These are phyloP conservation scores for Colletotrichum melonis DNA, from an alignment of 2,329 filamentous ascomycete species.

Conservation along the genomic window DNA sequence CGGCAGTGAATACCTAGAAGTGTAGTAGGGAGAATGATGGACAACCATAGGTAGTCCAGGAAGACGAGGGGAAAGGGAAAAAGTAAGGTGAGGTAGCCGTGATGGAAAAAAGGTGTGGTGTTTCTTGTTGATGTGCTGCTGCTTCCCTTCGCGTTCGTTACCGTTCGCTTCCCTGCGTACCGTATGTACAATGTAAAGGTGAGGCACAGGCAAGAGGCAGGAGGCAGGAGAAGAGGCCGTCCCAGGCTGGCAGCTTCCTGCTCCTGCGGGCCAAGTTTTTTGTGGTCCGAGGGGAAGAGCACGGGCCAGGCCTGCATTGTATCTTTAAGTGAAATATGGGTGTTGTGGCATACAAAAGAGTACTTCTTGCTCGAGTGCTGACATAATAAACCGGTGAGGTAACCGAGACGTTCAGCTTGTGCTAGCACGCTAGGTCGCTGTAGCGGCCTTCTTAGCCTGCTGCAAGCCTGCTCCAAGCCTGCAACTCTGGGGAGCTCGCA, in stretches of 20 bases:
- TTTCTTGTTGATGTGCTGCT: constrained; percentile 1
- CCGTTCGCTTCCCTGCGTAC: background rate
- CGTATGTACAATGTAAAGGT: background rate
- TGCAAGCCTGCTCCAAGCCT: background rate
- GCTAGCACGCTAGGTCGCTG: background rate
- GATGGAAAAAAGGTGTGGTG: background rate
- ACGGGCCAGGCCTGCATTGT: background rate
- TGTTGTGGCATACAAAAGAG: background rate
- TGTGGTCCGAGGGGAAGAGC: background rate
- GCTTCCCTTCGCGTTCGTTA: background rate
- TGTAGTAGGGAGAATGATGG: background rate
- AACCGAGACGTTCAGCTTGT: background rate
- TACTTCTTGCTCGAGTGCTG: background rate
- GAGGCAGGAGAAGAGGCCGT: background rate
- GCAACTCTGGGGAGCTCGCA: background rate
- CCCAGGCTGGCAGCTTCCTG: background rate
- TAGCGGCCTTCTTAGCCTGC: constrained; percentile 13
- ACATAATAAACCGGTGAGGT: background rate
- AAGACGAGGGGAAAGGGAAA: background rate
- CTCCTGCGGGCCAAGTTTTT: constrained; percentile 2
- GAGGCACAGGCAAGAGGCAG: no score
- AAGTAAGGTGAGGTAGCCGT: background rate
- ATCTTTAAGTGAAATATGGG: background rate
- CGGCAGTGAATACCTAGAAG: background rate
- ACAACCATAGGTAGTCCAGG: no score